Percentiles rank a stretch among this genome's conserved stretches.
phyloP scores from a whole-genome alignment of 2,329 filamentous ascomycete genomes.

The Fusarium odoratissimum region DNA sequence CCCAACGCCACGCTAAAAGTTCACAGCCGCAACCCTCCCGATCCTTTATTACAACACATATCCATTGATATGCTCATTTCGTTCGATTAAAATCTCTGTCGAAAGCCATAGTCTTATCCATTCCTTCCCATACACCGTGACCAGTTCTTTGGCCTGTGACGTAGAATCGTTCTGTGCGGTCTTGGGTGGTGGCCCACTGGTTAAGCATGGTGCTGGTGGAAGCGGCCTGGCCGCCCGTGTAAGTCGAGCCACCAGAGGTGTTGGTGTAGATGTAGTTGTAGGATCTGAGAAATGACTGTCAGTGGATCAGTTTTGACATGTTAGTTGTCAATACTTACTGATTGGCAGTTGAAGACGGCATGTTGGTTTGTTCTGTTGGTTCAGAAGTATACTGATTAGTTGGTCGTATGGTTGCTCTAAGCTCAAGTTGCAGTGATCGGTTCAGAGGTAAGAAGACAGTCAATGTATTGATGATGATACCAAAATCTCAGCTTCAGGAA shows the following conservation, averaged over 20 bases:
- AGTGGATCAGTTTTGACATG: neutral
- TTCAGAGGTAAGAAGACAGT: neutral
- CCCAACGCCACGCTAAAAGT: conserved; percentile 29
- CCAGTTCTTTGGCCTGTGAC: conserved; percentile 26
- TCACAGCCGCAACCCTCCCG: conserved; percentile 8
- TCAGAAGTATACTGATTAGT: neutral
- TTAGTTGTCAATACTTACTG: conserved; percentile 12
- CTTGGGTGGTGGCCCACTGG: conserved; percentile 19
- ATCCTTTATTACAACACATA: neutral
- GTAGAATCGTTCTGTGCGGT: conserved; percentile 27
- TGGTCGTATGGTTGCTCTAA: neutral
- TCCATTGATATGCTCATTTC: neutral
- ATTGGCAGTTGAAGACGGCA: conserved; percentile 23
- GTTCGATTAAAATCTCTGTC: conserved; percentile 6
- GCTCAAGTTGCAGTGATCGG: neutral
- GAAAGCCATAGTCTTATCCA: conserved; percentile 24
- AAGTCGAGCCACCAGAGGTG: conserved; percentile 21
- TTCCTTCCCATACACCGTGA: conserved; percentile 9
- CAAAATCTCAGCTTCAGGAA: neutral
- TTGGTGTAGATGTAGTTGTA: conserved; percentile 3
- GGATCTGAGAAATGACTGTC: conserved; percentile 8
- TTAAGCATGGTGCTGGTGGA: conserved; percentile 10
- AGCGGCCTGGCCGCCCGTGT: conserved; percentile 26
- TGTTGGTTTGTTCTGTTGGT: conserved; percentile 8
- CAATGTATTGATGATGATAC: conserved; percentile 2